Percentiles rank a stretch among this genome's conserved stretches.
Conservation (phyloP, 2,329 filamentous ascomycete genomes). For the Metarhizium rileyi region DNA sequence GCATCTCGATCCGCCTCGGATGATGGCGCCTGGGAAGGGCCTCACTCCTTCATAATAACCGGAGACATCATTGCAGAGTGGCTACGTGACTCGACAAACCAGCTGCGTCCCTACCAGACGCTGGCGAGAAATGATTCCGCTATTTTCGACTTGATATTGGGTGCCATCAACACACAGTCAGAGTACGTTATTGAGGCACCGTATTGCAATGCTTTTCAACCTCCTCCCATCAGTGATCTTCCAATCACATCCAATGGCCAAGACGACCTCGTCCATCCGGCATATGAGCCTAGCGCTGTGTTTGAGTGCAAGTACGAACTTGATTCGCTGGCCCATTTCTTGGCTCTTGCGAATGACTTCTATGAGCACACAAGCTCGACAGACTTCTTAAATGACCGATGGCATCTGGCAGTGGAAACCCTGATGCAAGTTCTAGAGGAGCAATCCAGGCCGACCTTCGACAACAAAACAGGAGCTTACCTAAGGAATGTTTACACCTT, state of each 20-base stretch:
- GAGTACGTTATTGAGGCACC: constrained; percentile 92
- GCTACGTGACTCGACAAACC: constrained; percentile 88
- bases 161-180: constrained; percentile 90
- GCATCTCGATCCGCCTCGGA: constrained; percentile 25
- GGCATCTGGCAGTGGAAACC: constrained; percentile 67
- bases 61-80: constrained; percentile 91
- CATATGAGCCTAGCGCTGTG: constrained; percentile 73
- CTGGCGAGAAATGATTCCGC: constrained; percentile 72
- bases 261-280: constrained; percentile 73
- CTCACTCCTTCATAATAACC: constrained; percentile 88
- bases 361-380: constrained; percentile 68
- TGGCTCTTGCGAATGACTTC: constrained; percentile 79
- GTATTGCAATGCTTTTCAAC: constrained; percentile 98
- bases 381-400: constrained; percentile 69
- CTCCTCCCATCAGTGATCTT: constrained; percentile 74
- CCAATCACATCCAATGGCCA: constrained; percentile 67
- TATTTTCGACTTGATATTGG: constrained; percentile 72
- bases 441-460: constrained; percentile 75
- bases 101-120: constrained; percentile 80
- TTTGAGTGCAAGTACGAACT: constrained; percentile 99
- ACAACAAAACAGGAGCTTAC: constrained; percentile 54
- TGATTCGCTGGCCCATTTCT: constrained; percentile 87
- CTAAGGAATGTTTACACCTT: constrained; percentile 77
- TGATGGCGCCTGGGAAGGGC: constrained; percentile 64
- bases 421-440: constrained; percentile 65